Evolutionary conservation across 441 rosid species (phyloP).

Genomic region (Populus hybrid): DNA sequence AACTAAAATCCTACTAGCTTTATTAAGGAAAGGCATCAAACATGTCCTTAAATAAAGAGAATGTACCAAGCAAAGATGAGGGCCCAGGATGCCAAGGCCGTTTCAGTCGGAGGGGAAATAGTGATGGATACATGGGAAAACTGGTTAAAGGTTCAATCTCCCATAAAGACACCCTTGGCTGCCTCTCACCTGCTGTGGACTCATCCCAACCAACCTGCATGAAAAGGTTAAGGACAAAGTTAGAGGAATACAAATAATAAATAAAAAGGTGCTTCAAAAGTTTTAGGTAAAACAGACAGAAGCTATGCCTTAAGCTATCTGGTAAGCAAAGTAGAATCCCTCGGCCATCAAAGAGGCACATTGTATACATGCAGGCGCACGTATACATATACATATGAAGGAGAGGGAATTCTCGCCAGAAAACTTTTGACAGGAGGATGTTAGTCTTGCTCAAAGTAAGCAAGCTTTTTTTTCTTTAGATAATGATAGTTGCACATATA

Average conservation of each 20-base stretch:
- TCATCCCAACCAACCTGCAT: slow-evolving; percentile 96
- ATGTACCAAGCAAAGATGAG: slow-evolving; percentile 28
- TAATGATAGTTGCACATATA: background rate
- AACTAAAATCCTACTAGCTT: background rate
- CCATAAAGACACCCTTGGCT: slow-evolving; percentile 94
- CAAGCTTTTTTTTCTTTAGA: background rate
- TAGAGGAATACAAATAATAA: slow-evolving; percentile 18
- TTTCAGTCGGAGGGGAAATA: slow-evolving; percentile 77
- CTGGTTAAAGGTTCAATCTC: slow-evolving; percentile 95
- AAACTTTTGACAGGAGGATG: background rate
- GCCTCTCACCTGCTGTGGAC: slow-evolving; percentile 94
- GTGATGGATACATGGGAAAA: slow-evolving; percentile 93
- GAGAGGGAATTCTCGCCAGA: background rate
- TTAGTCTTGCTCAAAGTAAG: background rate
- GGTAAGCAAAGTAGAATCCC: background rate
- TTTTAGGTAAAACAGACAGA: background rate
- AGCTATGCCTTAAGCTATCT: background rate
- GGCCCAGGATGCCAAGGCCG: slow-evolving; percentile 52
- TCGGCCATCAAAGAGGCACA: background rate
- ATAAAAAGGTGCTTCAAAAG: slow-evolving; percentile 8
- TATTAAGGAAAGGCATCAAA: background rate
- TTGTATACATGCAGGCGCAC: background rate
- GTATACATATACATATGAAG: background rate
- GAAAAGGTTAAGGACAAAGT: slow-evolving; percentile 11
- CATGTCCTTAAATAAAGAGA: background rate